Conservation (phyloP, 345 rosid species). For the Melastoma malabathricum region DNA sequence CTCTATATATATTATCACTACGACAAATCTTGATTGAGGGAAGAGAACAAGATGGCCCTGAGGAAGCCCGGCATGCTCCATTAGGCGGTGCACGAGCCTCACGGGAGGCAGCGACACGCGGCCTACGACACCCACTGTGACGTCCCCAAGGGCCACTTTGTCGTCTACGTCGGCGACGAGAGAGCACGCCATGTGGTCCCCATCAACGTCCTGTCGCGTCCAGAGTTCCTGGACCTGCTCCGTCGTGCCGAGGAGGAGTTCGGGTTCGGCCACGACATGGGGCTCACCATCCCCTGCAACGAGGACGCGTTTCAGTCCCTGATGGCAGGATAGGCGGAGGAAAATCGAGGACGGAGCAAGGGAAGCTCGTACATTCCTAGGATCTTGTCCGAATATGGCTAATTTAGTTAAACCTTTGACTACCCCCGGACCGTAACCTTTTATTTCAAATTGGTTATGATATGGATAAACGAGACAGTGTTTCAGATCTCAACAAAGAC, state of each 20-base stretch:
- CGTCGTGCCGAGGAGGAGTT: slow-evolving; percentile 33
- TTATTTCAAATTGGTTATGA: too few species aligned
- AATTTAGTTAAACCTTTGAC: too few species aligned
- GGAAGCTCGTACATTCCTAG: too few species aligned
- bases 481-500: too few species aligned
- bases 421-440: too few species aligned
- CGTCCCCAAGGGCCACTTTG: slow-evolving; percentile 38
- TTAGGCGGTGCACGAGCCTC: slow-evolving; percentile 28
- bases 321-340: too few species aligned
- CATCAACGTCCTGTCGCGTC: slow-evolving; percentile 19
- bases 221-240: slow-evolving; percentile 30
- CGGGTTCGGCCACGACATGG: slow-evolving; percentile 34
- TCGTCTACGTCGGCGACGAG: slow-evolving; percentile 33
- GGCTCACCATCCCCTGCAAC: slow-evolving; percentile 34
- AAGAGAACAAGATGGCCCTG: background rate
- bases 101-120: slow-evolving; percentile 15
- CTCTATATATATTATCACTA: too few species aligned
- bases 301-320: slow-evolving; percentile 30
- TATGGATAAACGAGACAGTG: too few species aligned
- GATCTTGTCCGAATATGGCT: too few species aligned
- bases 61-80: slow-evolving; percentile 20
- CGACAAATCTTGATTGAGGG: too few species aligned
- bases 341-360: too few species aligned
- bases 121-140: slow-evolving; percentile 9
- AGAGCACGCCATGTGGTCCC: slow-evolving; percentile 29